Evolutionary conservation across 495 filamentous ascomycete species (phyloP).

Genomic region (Xylaria flabelliformis): DNA sequence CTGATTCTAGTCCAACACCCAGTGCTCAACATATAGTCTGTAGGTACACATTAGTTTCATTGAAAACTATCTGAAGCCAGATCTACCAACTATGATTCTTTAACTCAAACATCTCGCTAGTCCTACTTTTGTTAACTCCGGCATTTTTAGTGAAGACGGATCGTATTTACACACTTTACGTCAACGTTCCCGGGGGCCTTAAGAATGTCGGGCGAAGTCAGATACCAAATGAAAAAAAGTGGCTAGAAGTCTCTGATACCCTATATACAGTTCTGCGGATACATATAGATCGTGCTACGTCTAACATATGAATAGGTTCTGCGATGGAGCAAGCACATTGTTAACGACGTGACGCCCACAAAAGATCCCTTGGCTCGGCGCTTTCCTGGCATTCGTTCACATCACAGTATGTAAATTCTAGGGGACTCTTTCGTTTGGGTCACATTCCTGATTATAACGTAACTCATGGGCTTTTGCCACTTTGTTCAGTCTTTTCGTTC

Average conservation of each 20-base stretch:
- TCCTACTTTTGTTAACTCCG: neutral
- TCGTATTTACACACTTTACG: neutral
- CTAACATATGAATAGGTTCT: neutral
- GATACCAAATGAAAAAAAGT: neutral
- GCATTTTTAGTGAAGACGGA: slow-evolving; percentile 13
- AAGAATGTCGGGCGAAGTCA: neutral
- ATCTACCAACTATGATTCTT: neutral
- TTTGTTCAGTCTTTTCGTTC: no score
- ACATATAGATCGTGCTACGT: neutral
- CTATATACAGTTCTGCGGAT: neutral
- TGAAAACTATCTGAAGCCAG: neutral
- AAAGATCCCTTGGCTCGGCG: slow-evolving; percentile 7
- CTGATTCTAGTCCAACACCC: neutral
- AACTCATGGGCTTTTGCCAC: neutral
- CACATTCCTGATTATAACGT: neutral
- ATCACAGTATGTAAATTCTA: slow-evolving; percentile 1
- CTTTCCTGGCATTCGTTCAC: neutral
- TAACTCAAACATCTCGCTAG: neutral
- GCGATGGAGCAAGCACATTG: slow-evolving; percentile 20
- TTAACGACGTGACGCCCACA: neutral
- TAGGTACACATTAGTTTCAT: neutral
- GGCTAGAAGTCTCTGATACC: neutral
- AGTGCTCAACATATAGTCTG: neutral
- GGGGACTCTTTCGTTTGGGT: neutral
- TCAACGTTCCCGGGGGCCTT: neutral